A percentile compares a stretch with the other conserved stretches of the same genome.
These are phyloP conservation scores for Starmera quercuum DNA, from an alignment of 805 yeast genomes.

Conservation along the genomic window DNA sequence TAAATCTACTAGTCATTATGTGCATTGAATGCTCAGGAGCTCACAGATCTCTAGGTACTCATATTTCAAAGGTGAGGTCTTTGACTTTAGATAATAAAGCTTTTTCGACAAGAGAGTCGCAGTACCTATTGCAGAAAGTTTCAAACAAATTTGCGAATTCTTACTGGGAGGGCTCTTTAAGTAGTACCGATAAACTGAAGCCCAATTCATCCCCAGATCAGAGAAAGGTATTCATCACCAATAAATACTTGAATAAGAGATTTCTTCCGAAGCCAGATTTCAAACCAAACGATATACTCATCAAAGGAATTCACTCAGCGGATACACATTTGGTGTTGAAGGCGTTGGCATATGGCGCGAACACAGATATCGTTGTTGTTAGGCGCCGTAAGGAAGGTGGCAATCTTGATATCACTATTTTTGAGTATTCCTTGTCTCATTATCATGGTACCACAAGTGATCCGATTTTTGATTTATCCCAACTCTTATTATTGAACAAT, in stretches of 20 bases:
- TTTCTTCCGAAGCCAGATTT: slow-evolving; percentile 25
- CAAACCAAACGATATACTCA: slow-evolving; percentile 28
- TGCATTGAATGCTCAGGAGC: slow-evolving; percentile 85
- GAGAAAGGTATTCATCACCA: slow-evolving; percentile 51
- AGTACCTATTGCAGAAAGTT: slow-evolving; percentile 47
- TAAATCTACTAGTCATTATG: slow-evolving; percentile 61
- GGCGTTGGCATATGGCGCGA: slow-evolving; percentile 40
- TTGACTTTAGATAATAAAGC: slow-evolving; percentile 59
- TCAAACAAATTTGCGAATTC: slow-evolving; percentile 49
- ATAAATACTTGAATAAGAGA: slow-evolving; percentile 53
- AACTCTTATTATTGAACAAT: slow-evolving; percentile 51
- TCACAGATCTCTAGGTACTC: slow-evolving; percentile 83
- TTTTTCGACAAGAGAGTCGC: slow-evolving; percentile 50
- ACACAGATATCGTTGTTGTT: slow-evolving; percentile 33
- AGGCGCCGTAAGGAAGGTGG: slow-evolving; percentile 9
- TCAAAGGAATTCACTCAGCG: slow-evolving; percentile 46
- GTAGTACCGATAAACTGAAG: slow-evolving; percentile 19
- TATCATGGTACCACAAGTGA: slow-evolving; percentile 19
- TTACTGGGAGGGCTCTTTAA: slow-evolving; percentile 46
- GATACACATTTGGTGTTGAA: slow-evolving; percentile 36
- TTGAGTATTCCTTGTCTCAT: slow-evolving; percentile 50
- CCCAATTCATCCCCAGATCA: slow-evolving; percentile 32
- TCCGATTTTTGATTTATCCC: slow-evolving; percentile 43
- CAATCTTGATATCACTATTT: slow-evolving; percentile 21
- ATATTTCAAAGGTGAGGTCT: slow-evolving; percentile 70